Percentiles rank a stretch among this genome's conserved stretches.
phyloP scores from a whole-genome alignment of 768 basidiomycete species.

The Leccinum arenicola region DNA sequence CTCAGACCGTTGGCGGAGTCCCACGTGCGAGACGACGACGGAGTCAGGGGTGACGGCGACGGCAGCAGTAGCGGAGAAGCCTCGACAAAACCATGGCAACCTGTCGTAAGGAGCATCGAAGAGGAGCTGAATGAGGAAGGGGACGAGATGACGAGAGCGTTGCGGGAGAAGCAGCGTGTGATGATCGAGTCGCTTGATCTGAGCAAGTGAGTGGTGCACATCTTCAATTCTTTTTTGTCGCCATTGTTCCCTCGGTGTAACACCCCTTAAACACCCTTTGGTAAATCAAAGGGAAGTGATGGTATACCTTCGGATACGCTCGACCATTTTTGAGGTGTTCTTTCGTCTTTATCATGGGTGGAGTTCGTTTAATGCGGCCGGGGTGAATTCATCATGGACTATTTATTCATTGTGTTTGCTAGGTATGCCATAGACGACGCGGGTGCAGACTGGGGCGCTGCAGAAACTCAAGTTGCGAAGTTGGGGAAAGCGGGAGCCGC shows the following conservation, averaged over 20 bases:
- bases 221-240: background rate
- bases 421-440: conserved; percentile 77
- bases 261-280: conserved; percentile 6
- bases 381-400: background rate
- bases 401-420: background rate
- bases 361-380: background rate
- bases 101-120: conserved; percentile 47
- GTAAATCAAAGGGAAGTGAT: conserved; percentile 1
- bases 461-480: conserved; percentile 68
- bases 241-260: background rate
- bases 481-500: conserved; percentile 45
- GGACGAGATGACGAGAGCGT: conserved; percentile 50
- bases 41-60: conserved; percentile 3
- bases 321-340: background rate
- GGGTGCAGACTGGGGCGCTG: conserved; percentile 69
- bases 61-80: conserved; percentile 5
- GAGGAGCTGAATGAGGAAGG: conserved; percentile 80
- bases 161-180: conserved; percentile 74
- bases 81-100: conserved; percentile 36
- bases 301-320: background rate
- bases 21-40: conserved; percentile 12
- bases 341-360: background rate
- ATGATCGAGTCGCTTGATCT: conserved; percentile 88
- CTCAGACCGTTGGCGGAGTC: conserved; percentile 15
- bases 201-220: conserved; percentile 63